phyloP scores from a whole-genome alignment of 495 filamentous ascomycete species.

The Neurospora sublineolata region DNA sequence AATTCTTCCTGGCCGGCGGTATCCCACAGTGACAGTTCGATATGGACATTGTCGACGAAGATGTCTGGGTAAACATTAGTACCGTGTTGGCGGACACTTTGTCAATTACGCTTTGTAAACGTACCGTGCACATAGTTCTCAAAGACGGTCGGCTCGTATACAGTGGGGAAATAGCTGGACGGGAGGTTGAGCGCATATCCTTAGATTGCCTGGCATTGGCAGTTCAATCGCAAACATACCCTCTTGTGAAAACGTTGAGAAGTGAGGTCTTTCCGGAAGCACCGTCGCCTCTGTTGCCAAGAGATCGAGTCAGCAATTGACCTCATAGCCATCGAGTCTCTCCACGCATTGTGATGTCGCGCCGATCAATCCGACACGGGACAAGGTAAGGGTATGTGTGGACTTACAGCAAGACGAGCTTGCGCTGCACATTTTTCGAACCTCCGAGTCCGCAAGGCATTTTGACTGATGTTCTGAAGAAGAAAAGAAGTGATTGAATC shows the following conservation, averaged over 20 bases:
- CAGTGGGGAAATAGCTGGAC: constrained; percentile 88
- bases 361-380: neutral
- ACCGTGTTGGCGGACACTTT: neutral
- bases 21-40: constrained; percentile 96
- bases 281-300: constrained; percentile 67
- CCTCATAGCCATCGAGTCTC: constrained; percentile 1
- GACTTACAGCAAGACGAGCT: constrained; percentile 90
- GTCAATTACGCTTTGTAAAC: constrained; percentile 4
- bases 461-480: constrained; percentile 11
- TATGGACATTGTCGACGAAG: constrained; percentile 91
- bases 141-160: constrained; percentile 98
- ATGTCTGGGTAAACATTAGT: constrained; percentile 50
- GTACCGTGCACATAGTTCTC: constrained; percentile 98
- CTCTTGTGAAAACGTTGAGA: constrained; percentile 96
- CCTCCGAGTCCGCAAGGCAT: constrained; percentile 53
- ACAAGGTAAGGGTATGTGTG: neutral
- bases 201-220: constrained; percentile 1
- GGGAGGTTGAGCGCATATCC: neutral
- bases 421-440: constrained; percentile 78
- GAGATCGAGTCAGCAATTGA: constrained; percentile 21
- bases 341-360: neutral
- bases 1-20: constrained; percentile 99
- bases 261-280: constrained; percentile 96
- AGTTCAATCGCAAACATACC: constrained; percentile 40
- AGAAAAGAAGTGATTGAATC: neutral